These are phyloP conservation scores for Stropharia rugosoannulata DNA, from an alignment of 768 basidiomycete species.

Conservation along the genomic window DNA sequence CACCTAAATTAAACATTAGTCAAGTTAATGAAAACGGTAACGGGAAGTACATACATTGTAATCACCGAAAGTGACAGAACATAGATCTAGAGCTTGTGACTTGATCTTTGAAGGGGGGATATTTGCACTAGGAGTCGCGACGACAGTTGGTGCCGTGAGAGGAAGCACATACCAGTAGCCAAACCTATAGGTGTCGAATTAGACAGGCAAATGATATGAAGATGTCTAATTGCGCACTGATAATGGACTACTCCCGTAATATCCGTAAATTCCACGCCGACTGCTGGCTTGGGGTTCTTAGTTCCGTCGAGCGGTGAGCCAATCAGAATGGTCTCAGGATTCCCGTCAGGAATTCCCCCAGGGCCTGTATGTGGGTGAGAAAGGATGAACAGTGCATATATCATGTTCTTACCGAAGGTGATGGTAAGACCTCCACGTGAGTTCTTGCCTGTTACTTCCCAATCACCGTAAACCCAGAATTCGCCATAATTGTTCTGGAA, in stretches of 20 bases:
- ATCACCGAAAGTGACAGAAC: conserved; percentile 53
- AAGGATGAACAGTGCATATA: neutral
- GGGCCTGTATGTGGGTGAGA: conserved; percentile 31
- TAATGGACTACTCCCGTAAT: conserved; percentile 57
- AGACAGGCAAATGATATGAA: no score
- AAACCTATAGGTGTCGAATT: conserved; percentile 24
- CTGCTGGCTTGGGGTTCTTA: conserved; percentile 44
- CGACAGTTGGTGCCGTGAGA: conserved; percentile 48
- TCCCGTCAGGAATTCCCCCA: conserved; percentile 51
- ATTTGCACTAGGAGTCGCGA: conserved; percentile 32
- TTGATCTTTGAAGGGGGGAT: conserved; percentile 40
- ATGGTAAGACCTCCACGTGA: conserved; percentile 54
- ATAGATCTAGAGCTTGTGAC: conserved; percentile 31
- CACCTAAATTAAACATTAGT: conserved; percentile 32
- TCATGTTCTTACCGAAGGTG: conserved; percentile 36
- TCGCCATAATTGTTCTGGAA: conserved; percentile 56
- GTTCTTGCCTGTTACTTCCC: conserved; percentile 56
- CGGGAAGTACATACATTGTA: conserved; percentile 46
- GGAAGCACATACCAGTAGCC: conserved; percentile 61
- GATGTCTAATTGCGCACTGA: conserved; percentile 29
- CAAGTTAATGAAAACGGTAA: neutral
- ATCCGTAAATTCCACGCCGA: conserved; percentile 46
- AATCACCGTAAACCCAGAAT: conserved; percentile 59
- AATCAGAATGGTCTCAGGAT: conserved; percentile 57
- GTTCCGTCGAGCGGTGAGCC: conserved; percentile 54